phyloP scores from a whole-genome alignment of 345 rosid genomes.

The Eucalyptus marginata region DNA sequence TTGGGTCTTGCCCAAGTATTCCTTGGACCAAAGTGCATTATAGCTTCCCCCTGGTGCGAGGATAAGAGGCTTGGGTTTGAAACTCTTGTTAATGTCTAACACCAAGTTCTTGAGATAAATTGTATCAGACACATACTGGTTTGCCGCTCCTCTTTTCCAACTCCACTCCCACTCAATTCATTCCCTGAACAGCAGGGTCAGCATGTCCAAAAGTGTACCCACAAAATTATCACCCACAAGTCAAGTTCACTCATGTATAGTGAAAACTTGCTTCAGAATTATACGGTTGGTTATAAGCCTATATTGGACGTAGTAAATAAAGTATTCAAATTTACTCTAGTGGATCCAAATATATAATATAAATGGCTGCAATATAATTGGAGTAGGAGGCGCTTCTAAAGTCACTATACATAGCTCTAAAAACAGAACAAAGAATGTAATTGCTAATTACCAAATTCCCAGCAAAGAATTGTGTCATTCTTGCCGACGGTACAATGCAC shows the following conservation, averaged over 20 bases:
- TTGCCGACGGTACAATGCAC: slow-evolving; percentile 26
- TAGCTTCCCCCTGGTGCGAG: slow-evolving; percentile 81
- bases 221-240: slow-evolving; percentile 48
- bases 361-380: background rate
- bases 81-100: slow-evolving; percentile 11
- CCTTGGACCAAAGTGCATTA: slow-evolving; percentile 51
- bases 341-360: background rate
- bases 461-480: slow-evolving; percentile 47
- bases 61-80: slow-evolving; percentile 40
- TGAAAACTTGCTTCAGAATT: too few relatives aligned
- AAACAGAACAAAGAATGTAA: background rate
- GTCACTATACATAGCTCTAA: background rate
- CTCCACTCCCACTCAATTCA: too few relatives aligned
- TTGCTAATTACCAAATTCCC: slow-evolving; percentile 60
- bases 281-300: too few relatives aligned
- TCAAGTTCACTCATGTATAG: too few relatives aligned
- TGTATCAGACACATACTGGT: too few relatives aligned
- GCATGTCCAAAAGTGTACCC: slow-evolving; percentile 20
- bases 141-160: too few relatives aligned
- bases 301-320: too few relatives aligned
- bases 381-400: background rate
- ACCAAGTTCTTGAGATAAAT: too few relatives aligned
- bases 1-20: slow-evolving; percentile 13
- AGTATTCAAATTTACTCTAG: too few relatives aligned
- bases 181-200: too few relatives aligned